Conservation (phyloP, 257 asterid genomes). For the Solanum megistacrolobum region DNA sequence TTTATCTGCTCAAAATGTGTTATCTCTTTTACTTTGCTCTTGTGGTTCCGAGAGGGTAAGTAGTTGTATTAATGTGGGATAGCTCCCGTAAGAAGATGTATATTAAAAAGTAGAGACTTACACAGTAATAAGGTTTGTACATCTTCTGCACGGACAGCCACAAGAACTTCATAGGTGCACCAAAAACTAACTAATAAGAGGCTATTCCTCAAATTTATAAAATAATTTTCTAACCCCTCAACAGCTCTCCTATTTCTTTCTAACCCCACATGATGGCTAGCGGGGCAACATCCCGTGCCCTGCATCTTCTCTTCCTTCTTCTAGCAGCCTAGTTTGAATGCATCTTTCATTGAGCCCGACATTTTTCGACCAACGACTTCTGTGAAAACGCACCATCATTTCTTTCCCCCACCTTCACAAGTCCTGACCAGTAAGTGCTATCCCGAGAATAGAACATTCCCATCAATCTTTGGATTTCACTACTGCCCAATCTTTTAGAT, state of each 20-base stretch:
- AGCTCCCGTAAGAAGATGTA: neutral
- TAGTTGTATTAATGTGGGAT: neutral
- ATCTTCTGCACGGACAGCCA: neutral
- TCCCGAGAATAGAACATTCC: neutral
- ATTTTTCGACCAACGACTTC: neutral
- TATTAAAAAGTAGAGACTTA: neutral
- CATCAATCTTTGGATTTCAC: neutral
- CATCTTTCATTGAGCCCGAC: neutral
- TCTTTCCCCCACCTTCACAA: neutral
- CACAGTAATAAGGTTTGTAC: neutral
- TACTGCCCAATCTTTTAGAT: neutral
- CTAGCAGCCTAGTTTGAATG: neutral
- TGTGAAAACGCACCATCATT: neutral
- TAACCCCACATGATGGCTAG: neutral
- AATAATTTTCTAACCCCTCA: neutral
- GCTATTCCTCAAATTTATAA: neutral
- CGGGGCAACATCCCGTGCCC: neutral
- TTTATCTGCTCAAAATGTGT: neutral
- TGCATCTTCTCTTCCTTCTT: neutral
- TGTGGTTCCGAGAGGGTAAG: neutral
- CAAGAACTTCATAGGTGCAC: neutral
- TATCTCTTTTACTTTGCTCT: neutral
- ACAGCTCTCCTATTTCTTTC: neutral
- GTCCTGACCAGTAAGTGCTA: neutral
- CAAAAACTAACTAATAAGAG: neutral